Percentiles rank a stretch among this genome's conserved stretches.
Conservation (phyloP, 2,329 filamentous ascomycete genomes). For the Xylariaceae sp. region DNA sequence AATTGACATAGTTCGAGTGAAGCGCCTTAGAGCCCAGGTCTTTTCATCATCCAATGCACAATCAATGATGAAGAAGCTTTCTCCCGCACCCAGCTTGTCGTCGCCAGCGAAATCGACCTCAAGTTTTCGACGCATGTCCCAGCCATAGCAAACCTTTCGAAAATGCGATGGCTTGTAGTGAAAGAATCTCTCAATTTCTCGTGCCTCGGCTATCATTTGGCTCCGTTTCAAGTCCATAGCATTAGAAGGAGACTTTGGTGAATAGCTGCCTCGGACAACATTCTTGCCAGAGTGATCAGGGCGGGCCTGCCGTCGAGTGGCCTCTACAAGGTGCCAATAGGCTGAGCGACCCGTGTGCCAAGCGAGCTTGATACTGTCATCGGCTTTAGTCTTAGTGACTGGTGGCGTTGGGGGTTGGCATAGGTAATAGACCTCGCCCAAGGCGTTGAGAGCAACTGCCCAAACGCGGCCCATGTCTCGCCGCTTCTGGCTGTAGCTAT, state of each 20-base stretch:
- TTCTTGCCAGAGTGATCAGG: constrained; percentile 68
- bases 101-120: constrained; percentile 87
- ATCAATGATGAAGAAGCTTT: constrained; percentile 67
- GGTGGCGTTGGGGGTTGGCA: constrained; percentile 60
- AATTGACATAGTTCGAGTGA: constrained; percentile 33
- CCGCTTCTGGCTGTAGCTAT: constrained; percentile 68
- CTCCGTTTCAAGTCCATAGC: constrained; percentile 64
- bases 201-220: constrained; percentile 69
- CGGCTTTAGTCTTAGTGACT: constrained; percentile 41
- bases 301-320: constrained; percentile 65
- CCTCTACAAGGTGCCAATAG: constrained; percentile 75
- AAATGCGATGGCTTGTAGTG: constrained; percentile 71
- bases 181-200: constrained; percentile 74
- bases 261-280: constrained; percentile 67
- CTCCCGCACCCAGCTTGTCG: constrained; percentile 69
- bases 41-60: constrained; percentile 61
- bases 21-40: constrained; percentile 40
- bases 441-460: constrained; percentile 88
- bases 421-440: constrained; percentile 87
- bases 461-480: constrained; percentile 68
- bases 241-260: constrained; percentile 70
- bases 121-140: constrained; percentile 84
- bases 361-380: constrained; percentile 59
- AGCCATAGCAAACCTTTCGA: constrained; percentile 69
- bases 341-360: constrained; percentile 77